These are phyloP conservation scores for Symbiodinium natans DNA, from an alignment of 73 alveolate genomes.

Conservation along the genomic window DNA sequence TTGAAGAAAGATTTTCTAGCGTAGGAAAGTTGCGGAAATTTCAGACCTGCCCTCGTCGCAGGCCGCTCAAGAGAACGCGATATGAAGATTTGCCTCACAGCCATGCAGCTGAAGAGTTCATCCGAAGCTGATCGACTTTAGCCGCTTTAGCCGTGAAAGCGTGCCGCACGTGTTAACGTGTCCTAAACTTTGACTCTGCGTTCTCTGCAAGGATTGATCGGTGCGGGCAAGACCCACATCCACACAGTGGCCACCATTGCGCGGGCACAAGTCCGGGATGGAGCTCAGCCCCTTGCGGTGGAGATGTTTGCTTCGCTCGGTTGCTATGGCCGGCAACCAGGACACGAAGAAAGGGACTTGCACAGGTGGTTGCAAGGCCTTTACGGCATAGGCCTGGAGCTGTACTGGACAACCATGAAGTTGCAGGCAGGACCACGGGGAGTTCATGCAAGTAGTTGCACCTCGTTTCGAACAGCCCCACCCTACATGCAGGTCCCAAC, in stretches of 20 bases:
- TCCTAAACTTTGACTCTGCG: background rate
- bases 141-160: background rate
- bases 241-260: conserved; percentile 3
- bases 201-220: conserved; percentile 11
- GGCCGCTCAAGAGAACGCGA: background rate
- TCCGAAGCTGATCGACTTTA: conserved; percentile 7
- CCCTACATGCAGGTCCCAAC: background rate
- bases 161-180: background rate
- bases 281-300: background rate
- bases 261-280: conserved; percentile 9
- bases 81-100: background rate
- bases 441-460: background rate
- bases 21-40: too few species aligned
- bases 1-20: too few species aligned
- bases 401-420: background rate
- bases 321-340: background rate
- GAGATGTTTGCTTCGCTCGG: conserved; percentile 9
- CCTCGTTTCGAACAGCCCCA: too few species aligned
- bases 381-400: background rate
- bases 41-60: too few species aligned
- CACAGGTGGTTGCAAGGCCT: conserved; percentile 20
- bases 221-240: conserved; percentile 28
- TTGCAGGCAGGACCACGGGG: background rate
- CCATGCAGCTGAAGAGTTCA: conserved; percentile 43
- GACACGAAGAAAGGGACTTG: conserved; percentile 32